Evolutionary conservation across 129 eudicot species (phyloP), one percentile per base, ranked within the genome.

Genomic region (Rutidosis leptorrhynchoides): DNA sequence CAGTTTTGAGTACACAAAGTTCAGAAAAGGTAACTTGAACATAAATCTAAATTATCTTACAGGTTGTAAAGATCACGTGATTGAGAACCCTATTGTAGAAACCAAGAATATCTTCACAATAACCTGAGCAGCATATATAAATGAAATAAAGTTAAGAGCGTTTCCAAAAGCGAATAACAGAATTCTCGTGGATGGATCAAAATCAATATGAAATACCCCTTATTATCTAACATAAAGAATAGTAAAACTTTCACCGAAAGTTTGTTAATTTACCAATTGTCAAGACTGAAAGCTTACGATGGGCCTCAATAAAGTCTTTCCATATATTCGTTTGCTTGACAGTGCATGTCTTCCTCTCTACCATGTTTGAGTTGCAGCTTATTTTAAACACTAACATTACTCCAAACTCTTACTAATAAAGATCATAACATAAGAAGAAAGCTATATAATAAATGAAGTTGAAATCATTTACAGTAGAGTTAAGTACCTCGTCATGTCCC

Each of bases 91-190:
- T 9, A 48, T 35, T 58, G 9, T 48, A 30, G 20, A 23, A 12
- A 63, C 35, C 26, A 53, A 67, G 8, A 62, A 62, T 4, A 51
- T 51, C 26, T 67, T 42, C 65, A 35, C 23, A 69, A 94, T 78
- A 57, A 92, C 98, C 95, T 93, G 98, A 66, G 98, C 98, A 74
- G 96, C 98, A 82, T 93, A 93, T 75, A 96, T 96, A 16, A 93
- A 93, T 9, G 98, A 93, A 70, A 93, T 68, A 74, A 93, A 93
- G 80, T 93, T 93, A 58, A 88, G 90, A 77, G 95, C 85, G 68
- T 93, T 93, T 69, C 98, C 96, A 67, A 93, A 78, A 77, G 96
- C 90, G 28, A 93, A 93, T 74, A 93, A 82, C 2, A 88, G 67
- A 68, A 88, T 82, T 42, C 98, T 96, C 88, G 89, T 28, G 21